Evolutionary conservation across 768 basidiomycete genomes (phyloP), one percentile per base, ranked within the genome.

Genomic region (Mycena metata): DNA sequence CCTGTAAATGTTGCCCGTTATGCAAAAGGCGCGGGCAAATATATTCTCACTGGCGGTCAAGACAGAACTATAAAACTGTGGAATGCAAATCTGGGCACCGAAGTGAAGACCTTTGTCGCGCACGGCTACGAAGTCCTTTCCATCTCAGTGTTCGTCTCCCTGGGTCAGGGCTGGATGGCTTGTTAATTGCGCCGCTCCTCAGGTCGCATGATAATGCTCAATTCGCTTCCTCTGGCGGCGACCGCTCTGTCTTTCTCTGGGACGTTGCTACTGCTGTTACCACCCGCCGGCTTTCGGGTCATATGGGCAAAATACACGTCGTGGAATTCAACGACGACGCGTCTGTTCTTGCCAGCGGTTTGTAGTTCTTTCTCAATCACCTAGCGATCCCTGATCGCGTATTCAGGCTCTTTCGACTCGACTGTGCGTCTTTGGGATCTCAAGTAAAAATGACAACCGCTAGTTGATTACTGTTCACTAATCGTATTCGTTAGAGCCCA

Each of bases 41-140:
- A 99, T 77, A 83, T 95, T 67, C 85, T 99, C n/a, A 91, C 95
- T 1, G 98, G 97, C 11, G 96, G 96, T 21, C 92, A 95, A 77
- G 98, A 99, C 80, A 88, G 96, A 55, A 89, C 90, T 2, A 86
- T 99, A 59, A 87, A 93, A 54, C 88, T 99, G 43, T 98, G 96
- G 93, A 99, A 99, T 79, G 92, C 96, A 5, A 83, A 82, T 60
- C 79, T 88, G 36, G 98, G 96, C 24, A 85, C 90, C n/a, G 90
- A 97, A 81, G 94, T 99, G 81, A 98, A 98, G 81, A 78, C 84
- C 0, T 99, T 98, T 78, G 82, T 89, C 64, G 95, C 94, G 11
- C 97, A 99, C 78, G 97, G 96, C 33, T 97, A 98, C 77, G 98
- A 99, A 77, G 94, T 99, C 5, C 86, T 99, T 46, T 94, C 94